Percentiles rank a stretch among this genome's conserved stretches.
These are phyloP conservation scores for Leccinellum albellum DNA, from an alignment of 768 basidiomycete species.

Conservation along the genomic window DNA sequence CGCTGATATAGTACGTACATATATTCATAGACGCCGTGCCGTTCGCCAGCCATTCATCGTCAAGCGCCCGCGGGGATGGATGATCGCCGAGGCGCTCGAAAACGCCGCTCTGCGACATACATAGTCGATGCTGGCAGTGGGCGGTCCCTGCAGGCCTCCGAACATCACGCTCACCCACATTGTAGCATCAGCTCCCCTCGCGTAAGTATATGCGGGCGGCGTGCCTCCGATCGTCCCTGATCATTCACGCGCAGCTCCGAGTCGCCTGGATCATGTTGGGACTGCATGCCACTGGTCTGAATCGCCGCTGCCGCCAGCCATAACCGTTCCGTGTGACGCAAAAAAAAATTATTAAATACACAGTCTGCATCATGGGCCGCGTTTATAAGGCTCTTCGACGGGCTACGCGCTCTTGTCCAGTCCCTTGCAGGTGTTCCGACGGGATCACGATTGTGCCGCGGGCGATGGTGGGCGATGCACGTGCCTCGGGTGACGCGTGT, in stretches of 20 bases:
- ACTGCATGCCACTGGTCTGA: background rate
- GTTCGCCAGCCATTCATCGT: conserved; percentile 8
- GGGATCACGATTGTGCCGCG: background rate
- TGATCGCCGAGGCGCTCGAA: conserved; percentile 8
- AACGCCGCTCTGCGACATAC: conserved; percentile 2
- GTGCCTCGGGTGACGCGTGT: background rate
- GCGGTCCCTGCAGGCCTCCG: conserved; percentile 5
- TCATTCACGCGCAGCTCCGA: background rate
- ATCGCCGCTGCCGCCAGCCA: background rate
- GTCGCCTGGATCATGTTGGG: background rate
- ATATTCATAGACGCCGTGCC: background rate
- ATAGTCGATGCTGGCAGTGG: conserved; percentile 7
- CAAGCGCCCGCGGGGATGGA: background rate
- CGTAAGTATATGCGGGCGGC: background rate
- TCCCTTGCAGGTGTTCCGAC: conserved; percentile 8
- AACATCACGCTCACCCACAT: background rate
- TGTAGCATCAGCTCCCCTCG: background rate
- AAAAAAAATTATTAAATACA: conserved; percentile 1
- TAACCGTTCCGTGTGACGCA: background rate
- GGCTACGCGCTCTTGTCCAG: conserved; percentile 5
- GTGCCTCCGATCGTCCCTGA: conserved; percentile 2
- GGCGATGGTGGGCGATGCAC: background rate
- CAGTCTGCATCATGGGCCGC: conserved; percentile 2
- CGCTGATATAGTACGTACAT: too few relatives aligned
- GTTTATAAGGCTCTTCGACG: conserved; percentile 14